Base-by-base conservation (phyloP, 371 early-diverging fungal genomes). In the Apophysomyces elegans region DNA sequence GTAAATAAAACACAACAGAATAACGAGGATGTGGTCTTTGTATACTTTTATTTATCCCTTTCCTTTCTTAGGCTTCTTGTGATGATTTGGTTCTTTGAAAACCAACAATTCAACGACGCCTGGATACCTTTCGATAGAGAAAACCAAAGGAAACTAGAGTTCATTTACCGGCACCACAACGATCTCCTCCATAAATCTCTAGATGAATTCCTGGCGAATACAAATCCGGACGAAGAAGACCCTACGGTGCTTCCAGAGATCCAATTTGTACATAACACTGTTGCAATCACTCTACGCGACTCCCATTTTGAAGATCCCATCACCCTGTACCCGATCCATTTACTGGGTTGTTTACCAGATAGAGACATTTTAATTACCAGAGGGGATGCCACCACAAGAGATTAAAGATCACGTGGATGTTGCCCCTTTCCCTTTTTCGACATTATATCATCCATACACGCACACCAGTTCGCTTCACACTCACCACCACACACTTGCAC, bases 51-150 rank as follows among this genome's bases (percentile, higher is more conserved):
- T 43, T 43, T 43, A 12, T 43, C 1, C 14, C 14, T 1, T 43
- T 43, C 43, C 43, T 43, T 43, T 43, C 14, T n/a, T 18, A 13
- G 46, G 8, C 21, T 21, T 50, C 21, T 21, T 16, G 71, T 74
- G 71, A 70, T 67, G 36, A 76, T 69, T 60, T 76, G 77, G 77
- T 68, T 74, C 16, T 76, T 76, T 67, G 77, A 76, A 61, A 76
- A 76, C 63, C 67, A 65, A 61, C 69, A 71, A 13, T 76, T 76
- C 41, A 59, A 59, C n/a, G 63, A 74, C 61, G 77, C 77, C 57
- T 76, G 77, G 77, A 58, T 76, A 21, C 77, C 77, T n/a, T 76
- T 76, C 58, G 77, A 76, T 67, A 71, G 73, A 59, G 35, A 37
- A 8, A 76, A 76, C 37, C 77, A 76, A 67, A 73, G 67, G 59